Evolutionary conservation across 257 asterid species (phyloP).

Genomic region (Solanum bulbocastanum): DNA sequence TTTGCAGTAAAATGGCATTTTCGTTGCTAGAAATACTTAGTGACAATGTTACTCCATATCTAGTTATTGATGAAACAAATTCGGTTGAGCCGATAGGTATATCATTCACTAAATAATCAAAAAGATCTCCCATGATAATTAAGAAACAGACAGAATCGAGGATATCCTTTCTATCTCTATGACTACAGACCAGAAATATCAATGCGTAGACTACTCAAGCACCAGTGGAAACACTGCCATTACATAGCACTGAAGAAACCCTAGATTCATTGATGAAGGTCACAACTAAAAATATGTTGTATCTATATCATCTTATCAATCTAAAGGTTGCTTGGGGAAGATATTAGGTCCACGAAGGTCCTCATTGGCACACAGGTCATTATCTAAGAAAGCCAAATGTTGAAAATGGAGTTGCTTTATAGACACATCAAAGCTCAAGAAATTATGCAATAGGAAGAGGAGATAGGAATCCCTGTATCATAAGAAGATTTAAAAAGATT

Average conservation of each 20-base stretch:
- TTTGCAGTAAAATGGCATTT: not conserved
- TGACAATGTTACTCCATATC: not conserved
- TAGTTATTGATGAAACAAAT: not conserved
- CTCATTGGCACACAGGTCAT: not conserved
- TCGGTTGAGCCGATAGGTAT: not conserved
- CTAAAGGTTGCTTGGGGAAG: not conserved
- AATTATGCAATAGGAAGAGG: too few relatives aligned
- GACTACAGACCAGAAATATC: not conserved
- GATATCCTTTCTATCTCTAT: not conserved
- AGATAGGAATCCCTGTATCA: not conserved
- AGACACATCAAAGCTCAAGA: not conserved
- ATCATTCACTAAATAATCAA: not conserved
- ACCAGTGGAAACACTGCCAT: not conserved
- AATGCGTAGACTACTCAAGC: not conserved
- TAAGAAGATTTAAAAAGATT: not conserved
- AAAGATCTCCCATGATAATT: not conserved
- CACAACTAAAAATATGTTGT: not conserved
- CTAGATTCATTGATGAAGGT: not conserved
- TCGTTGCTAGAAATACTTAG: not conserved
- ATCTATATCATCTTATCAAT: not conserved
- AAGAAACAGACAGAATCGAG: not conserved
- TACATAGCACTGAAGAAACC: not conserved
- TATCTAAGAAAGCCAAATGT: not conserved
- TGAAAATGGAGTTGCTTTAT: not conserved
- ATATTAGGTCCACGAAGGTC: not conserved